Evolutionary conservation across 2,329 filamentous ascomycete genomes (phyloP).

Genomic region (Aspergillus sp.): DNA sequence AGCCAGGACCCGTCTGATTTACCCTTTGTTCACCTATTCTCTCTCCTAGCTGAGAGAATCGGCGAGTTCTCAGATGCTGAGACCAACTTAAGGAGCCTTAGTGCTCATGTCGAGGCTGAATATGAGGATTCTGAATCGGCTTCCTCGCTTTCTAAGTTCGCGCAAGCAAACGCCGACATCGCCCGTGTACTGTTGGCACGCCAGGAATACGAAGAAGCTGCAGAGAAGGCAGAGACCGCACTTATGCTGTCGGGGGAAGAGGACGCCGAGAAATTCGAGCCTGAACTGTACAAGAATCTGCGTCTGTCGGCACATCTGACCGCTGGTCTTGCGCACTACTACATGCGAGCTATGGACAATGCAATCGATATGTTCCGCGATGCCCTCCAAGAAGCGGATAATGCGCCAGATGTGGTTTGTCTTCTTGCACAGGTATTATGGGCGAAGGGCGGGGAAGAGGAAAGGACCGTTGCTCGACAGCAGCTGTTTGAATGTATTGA

Average conservation of each 20-base stretch:
- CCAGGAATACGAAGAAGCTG: conserved; percentile 64
- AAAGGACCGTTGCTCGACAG: conserved; percentile 73
- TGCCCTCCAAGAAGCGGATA: conserved; percentile 73
- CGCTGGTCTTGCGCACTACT: conserved; percentile 79
- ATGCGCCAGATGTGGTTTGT: conserved; percentile 80
- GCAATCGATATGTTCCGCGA: conserved; percentile 78
- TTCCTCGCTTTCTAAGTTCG: conserved; percentile 71
- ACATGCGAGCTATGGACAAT: conserved; percentile 62
- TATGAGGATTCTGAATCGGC: conserved; percentile 83
- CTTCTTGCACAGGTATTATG: conserved; percentile 88
- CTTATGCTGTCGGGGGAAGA: conserved; percentile 75
- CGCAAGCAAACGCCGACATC: conserved; percentile 81
- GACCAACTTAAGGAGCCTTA: conserved; percentile 64
- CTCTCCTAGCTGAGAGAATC: conserved; percentile 79
- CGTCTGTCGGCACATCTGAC: conserved; percentile 84
- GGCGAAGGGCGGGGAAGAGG: conserved; percentile 76
- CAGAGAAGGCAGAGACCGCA: conserved; percentile 77
- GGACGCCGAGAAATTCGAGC: conserved; percentile 61
- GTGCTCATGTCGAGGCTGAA: conserved; percentile 69
- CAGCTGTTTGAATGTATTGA: conserved; percentile 80
- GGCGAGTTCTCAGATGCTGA: conserved; percentile 67
- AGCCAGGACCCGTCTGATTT: conserved; percentile 70
- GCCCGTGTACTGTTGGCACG: conserved; percentile 77
- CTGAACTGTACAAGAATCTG: conserved; percentile 66
- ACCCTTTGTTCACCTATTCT: conserved; percentile 72